Base-by-base conservation (phyloP, 129 eudicot species). In the Logfia minima region DNA sequence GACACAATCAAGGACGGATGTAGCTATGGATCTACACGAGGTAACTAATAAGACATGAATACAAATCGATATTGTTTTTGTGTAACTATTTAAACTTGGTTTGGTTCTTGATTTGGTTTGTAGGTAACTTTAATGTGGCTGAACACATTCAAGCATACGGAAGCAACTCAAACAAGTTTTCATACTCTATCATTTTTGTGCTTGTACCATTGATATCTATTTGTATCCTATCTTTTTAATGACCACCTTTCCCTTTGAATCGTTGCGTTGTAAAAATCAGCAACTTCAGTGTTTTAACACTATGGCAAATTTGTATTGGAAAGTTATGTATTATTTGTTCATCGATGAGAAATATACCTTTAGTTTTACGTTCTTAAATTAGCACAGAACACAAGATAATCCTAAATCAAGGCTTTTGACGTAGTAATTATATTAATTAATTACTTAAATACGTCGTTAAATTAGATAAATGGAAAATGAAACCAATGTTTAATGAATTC, bases 71-170 rank as follows among this genome's bases (percentile, higher is more conserved):
- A 51, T 53, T 18, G 24, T 8, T 23, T 60, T 34, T 34, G 21
- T 16, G 29, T 53, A 34, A 35, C 14, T 3, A 3, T 22, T 52
- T 48, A 1, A 8, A 72, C 14, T 34, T 10, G 18, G 2, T 32
- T 41, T 65, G 11, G 41, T 64, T 13, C 34, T 37, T 24, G 18
- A 48, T 55, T 56, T 29, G 63, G 23, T 66, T 79, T 76, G 76
- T 80, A 91, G 97, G 97, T 72, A 53, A 87, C 80, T 91, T 91
- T 75, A 72, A 89, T 84, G 97, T 91, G 77, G 84, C 86, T 18
- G 88, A 84, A 77, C 82, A 87, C 81, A 69, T 89, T n/a, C 77
- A 85, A 77, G 86, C 84, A 5, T 66, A 80, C 43, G 83, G 48
- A 80, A 84, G 77, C 80, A 58, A 69, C 64, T 86, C 84, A 51